A percentile compares a stretch with the other conserved stretches of the same genome.
Conservation (phyloP, 495 filamentous ascomycete species). For the Rusavskia elegans region DNA sequence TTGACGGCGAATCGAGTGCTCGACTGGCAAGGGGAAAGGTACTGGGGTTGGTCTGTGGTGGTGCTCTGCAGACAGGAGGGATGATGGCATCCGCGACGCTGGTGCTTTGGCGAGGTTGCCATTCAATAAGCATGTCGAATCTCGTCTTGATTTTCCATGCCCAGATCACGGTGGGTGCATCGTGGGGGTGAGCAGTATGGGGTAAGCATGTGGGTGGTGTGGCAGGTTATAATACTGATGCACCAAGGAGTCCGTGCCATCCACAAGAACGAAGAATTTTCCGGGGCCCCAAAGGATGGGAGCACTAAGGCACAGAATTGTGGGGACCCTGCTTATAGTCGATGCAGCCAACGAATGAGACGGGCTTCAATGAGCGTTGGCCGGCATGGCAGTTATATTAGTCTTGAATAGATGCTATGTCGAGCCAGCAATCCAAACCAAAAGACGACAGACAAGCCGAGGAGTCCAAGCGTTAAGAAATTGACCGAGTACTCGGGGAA, state of each 20-base stretch:
- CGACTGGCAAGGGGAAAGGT: not conserved
- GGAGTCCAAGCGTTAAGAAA: not conserved
- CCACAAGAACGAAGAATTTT: not conserved
- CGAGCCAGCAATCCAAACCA: not conserved
- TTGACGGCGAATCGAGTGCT: not conserved
- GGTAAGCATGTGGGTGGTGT: conserved; percentile 1
- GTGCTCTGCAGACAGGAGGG: not conserved
- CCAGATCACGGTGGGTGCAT: not conserved
- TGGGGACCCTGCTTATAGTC: not conserved
- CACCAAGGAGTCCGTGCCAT: not conserved
- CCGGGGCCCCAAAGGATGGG: not conserved
- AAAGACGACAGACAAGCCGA: not conserved
- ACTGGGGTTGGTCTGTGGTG: not conserved
- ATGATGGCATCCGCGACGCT: not conserved
- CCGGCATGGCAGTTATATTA: not conserved
- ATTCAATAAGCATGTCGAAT: conserved; percentile 8
- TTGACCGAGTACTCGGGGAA: not conserved
- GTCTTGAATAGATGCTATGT: not conserved
- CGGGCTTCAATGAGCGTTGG: not conserved
- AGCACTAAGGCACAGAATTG: not conserved
- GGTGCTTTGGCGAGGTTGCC: conserved; percentile 1
- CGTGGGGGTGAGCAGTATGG: not conserved
- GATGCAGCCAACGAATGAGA: not conserved
- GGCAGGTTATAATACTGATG: not conserved
- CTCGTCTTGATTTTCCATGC: not conserved